Base-by-base conservation (phyloP, 371 early-diverging fungal genomes). In the Apophysomyces sp. region DNA sequence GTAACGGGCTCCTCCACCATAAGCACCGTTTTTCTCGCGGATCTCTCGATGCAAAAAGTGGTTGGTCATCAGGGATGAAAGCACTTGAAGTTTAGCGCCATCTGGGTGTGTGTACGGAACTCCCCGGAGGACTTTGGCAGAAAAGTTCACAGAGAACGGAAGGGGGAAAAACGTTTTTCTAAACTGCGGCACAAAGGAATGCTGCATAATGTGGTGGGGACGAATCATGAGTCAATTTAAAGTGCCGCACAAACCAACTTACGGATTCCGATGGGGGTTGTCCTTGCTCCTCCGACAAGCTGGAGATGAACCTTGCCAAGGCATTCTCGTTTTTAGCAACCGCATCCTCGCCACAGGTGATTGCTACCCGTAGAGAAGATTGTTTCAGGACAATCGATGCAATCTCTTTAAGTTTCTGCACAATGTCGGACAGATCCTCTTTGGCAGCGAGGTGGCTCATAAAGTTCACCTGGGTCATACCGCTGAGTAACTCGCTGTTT, bases 11-110 rank as follows among this genome's bases (percentile, higher is more conserved):
- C 95, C 95, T 18, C 94, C 97, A 15, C 97, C 97, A 74, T 98
- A 98, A 6, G 98, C 98, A 30, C 98, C 98, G 63, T 94, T 93
- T 85, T 92, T 94, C 71, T 98, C 98, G 65, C 98, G 90, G 41
- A 98, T 91, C 74, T 97, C 96, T 26, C 91, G 89, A 73, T 98
- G 98, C 26, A 97, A 76, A 75, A 83, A 95, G 59, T 92, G 83
- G 64, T 84, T 84, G 6, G 95, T 92, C 82, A 96, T 80, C 13
- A 97, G 74, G 4, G 91, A 90, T 0, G 92, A 88, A 4, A 96
- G 72, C 4, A 94, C 78, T 61, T 90, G 91, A 30, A 94, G 83
- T 59, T 84, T 83, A 27, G 92, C 84, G 12, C 92, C 86, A 71
- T 96, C 97, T 0, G 77, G 69, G 63, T 94, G 93, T 36, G 86